Conservation (phyloP, 257 asterid genomes). For the Fraxinus anomala region DNA sequence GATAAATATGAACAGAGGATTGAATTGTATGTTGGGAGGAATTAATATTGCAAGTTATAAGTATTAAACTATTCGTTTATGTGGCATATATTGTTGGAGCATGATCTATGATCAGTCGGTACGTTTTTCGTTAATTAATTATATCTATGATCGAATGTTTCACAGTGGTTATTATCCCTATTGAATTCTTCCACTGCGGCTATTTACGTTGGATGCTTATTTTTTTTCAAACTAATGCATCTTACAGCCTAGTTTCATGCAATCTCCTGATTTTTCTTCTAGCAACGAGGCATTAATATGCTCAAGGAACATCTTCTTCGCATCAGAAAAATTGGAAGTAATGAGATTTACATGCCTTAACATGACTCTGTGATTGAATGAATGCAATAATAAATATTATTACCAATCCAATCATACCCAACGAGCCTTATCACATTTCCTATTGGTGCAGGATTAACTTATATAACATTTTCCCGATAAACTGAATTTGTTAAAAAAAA, state of each 20-base stretch:
- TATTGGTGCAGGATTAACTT: background rate
- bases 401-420: background rate
- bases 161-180: too few relatives aligned
- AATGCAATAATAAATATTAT: background rate
- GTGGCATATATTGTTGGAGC: constrained; percentile 12
- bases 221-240: background rate
- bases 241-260: background rate
- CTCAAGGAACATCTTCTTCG: background rate
- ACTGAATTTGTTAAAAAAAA: too few relatives aligned
- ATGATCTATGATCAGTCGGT: background rate
- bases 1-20: background rate
- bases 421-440: background rate
- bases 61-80: background rate
- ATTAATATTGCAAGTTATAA: background rate
- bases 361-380: background rate
- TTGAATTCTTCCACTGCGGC: background rate
- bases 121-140: background rate
- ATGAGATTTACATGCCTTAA: background rate
- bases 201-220: background rate
- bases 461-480: too few relatives aligned
- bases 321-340: background rate
- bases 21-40: constrained; percentile 5
- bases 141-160: background rate
- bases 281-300: background rate
- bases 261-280: background rate